Percentiles rank a stretch among this genome's conserved stretches.
These are phyloP conservation scores for Phytophthora palmivora DNA, from an alignment of 352 stramenopile genomes.

Conservation along the genomic window DNA sequence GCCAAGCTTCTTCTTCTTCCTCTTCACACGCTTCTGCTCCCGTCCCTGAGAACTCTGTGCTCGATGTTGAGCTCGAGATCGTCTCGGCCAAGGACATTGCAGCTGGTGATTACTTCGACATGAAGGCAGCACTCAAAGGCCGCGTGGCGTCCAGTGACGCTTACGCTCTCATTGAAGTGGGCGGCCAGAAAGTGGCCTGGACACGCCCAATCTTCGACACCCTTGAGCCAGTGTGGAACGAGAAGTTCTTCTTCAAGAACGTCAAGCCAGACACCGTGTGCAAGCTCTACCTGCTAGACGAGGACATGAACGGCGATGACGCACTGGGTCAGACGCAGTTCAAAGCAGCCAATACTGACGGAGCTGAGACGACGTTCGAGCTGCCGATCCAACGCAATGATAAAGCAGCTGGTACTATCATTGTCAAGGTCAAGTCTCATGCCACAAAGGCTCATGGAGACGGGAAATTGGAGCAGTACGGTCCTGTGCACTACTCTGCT, in stretches of 20 bases:
- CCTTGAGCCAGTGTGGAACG: conserved; percentile 45
- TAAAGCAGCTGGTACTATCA: conserved; percentile 38
- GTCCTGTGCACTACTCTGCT: conserved; percentile 43
- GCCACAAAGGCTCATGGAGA: conserved; percentile 3
- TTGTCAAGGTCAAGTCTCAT: conserved; percentile 42
- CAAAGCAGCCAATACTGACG: conserved; percentile 37
- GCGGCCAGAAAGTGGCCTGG: conserved; percentile 44
- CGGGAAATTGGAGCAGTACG: conserved; percentile 30
- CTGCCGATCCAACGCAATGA: conserved; percentile 33
- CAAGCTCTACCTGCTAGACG: conserved; percentile 46
- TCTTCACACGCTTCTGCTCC: conserved; percentile 11
- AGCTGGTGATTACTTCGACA: conserved; percentile 37
- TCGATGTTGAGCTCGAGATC: conserved; percentile 48
- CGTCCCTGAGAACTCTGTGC: conserved; percentile 19
- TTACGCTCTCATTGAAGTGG: conserved; percentile 47
- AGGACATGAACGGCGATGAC: conserved; percentile 44
- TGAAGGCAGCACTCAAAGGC: conserved; percentile 36
- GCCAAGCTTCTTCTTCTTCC: conserved; percentile 29
- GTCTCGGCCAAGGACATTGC: conserved; percentile 44
- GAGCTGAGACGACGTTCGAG: conserved; percentile 35
- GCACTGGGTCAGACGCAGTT: conserved; percentile 44
- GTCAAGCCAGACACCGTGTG: conserved; percentile 42
- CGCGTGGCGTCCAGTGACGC: conserved; percentile 43
- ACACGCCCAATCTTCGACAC: conserved; percentile 44
- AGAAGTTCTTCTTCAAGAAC: conserved; percentile 52